Percentiles rank a stretch among this genome's conserved stretches.
Evolutionary conservation across 2,329 filamentous ascomycete genomes (phyloP).

Genomic region (Mollisia scopiformis): DNA sequence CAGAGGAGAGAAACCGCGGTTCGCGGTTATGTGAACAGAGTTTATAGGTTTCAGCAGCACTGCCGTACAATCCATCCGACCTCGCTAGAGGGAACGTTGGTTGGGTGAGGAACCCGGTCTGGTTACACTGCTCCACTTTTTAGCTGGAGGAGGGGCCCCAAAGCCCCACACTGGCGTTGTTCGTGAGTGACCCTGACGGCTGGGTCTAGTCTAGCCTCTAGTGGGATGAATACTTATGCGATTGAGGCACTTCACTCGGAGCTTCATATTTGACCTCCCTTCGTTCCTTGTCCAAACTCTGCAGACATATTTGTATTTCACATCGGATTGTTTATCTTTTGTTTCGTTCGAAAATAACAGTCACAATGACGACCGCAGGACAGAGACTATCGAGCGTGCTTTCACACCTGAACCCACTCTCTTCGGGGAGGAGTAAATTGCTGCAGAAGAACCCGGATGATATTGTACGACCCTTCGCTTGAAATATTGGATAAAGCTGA

Average conservation of each 20-base stretch:
- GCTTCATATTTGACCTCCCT: not conserved
- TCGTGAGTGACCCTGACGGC: not conserved
- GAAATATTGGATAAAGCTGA: not conserved
- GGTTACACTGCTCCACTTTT: too few species aligned
- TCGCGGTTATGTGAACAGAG: not conserved
- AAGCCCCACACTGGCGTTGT: not conserved
- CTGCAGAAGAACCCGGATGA: conserved; percentile 87
- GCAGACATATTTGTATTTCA: not conserved
- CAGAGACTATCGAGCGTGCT: conserved; percentile 40
- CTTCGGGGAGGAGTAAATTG: conserved; percentile 54
- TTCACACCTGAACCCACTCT: conserved; percentile 39
- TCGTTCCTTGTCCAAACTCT: not conserved
- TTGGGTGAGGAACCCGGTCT: not conserved
- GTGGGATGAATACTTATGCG: conserved; percentile 7
- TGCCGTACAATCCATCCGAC: conserved; percentile 5
- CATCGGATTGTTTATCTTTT: not conserved
- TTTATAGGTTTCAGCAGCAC: conserved; percentile 4
- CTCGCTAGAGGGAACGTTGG: not conserved
- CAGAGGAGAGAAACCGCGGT: not conserved
- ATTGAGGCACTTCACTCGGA: not conserved
- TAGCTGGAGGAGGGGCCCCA: conserved; percentile 3
- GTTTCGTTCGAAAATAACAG: not conserved
- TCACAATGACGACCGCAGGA: conserved; percentile 26
- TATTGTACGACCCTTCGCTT: conserved; percentile 59
- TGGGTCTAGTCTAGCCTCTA: not conserved